phyloP scores from a whole-genome alignment of 2,329 filamentous ascomycete species.

The Epichloe sp. region DNA sequence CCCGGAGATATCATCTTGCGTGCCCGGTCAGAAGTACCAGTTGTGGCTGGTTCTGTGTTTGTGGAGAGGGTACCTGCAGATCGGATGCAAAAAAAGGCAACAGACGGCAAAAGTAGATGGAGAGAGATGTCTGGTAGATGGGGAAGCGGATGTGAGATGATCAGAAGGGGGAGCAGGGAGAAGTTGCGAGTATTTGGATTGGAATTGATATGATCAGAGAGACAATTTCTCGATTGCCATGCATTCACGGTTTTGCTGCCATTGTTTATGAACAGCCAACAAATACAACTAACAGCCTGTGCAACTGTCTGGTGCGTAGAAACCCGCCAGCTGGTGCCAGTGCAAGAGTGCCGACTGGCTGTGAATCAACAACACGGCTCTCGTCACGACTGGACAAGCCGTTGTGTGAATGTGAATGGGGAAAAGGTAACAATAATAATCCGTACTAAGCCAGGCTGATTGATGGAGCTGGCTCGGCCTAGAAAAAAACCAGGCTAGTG shows the following conservation, averaged over 20 bases:
- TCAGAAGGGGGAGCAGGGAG: neutral
- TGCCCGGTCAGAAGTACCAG: neutral
- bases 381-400: neutral
- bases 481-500: neutral
- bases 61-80: neutral
- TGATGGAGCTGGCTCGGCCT: neutral
- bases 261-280: neutral
- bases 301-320: neutral
- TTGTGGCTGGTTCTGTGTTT: neutral
- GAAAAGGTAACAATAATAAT: no score
- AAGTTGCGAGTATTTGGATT: neutral
- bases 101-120: neutral
- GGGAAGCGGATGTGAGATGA: neutral
- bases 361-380: neutral
- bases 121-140: neutral
- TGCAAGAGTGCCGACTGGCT: neutral
- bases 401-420: neutral
- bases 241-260: neutral
- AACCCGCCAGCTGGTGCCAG: neutral
- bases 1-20: slow-evolving; percentile 6
- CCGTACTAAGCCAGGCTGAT: no score
- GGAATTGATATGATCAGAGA: neutral
- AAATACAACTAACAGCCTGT: neutral
- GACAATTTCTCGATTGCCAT: neutral
- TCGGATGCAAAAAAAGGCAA: neutral